Conservation (phyloP, 1,284 basidiomycete genomes). For the Fomitopsis betulina region DNA sequence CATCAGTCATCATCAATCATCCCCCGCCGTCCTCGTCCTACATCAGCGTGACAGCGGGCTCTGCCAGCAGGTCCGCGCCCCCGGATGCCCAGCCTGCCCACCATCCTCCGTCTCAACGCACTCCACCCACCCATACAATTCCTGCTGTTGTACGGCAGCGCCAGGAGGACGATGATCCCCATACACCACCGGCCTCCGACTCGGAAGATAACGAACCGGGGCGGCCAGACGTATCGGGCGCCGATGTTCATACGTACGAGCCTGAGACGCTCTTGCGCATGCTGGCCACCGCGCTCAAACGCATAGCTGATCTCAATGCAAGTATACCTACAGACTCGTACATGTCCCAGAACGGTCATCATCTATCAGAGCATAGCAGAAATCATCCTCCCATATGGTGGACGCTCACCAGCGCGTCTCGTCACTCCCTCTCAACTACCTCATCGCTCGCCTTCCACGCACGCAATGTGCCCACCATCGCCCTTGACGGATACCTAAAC, state of each 20-base stretch:
- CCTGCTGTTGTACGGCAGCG: conserved; percentile 12
- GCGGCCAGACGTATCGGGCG: conserved; percentile 9
- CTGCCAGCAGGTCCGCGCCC: conserved; percentile 13
- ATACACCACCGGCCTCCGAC: conserved; percentile 20
- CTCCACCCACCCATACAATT: conserved; percentile 16
- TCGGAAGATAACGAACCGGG: conserved; percentile 21
- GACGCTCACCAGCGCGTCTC: conserved; percentile 76
- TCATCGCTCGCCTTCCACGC: conserved; percentile 93
- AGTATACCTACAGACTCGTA: conserved; percentile 31
- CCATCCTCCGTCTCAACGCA: conserved; percentile 18
- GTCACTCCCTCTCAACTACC: conserved; percentile 74
- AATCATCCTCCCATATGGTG: conserved; percentile 49
- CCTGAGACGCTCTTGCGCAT: conserved; percentile 76
- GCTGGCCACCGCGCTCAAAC: conserved; percentile 86
- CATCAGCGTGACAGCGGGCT: conserved; percentile 12
- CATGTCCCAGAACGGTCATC: conserved; percentile 15
- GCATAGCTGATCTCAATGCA: conserved; percentile 75
- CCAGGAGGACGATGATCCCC: conserved; percentile 19
- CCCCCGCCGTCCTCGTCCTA: conserved; percentile 14
- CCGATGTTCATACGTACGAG: conserved; percentile 65
- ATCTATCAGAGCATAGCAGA: conserved; percentile 22
- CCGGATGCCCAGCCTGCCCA: conserved; percentile 13
- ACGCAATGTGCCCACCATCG: conserved; percentile 91
- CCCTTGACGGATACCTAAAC: conserved; percentile 91
- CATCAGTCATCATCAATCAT: conserved; percentile 12